phyloP scores from a whole-genome alignment of 495 filamentous ascomycete genomes.

The Penicillium atrosanguineum region DNA sequence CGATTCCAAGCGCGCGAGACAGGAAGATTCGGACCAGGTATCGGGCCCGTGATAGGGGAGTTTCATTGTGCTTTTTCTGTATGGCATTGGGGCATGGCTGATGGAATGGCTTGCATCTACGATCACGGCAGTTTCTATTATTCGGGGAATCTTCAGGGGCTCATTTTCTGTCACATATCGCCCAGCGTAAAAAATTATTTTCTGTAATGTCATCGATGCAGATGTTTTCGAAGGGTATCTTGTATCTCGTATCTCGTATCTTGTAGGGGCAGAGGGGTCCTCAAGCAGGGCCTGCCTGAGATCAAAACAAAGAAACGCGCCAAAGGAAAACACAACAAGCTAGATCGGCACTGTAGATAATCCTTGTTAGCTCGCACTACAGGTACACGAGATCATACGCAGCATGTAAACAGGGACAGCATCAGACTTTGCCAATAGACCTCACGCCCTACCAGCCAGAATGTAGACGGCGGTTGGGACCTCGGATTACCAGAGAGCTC shows the following conservation, averaged over 20 bases:
- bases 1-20: conserved; percentile 38
- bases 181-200: conserved; percentile 1
- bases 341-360: neutral
- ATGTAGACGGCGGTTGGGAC: conserved; percentile 57
- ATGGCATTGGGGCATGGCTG: conserved; percentile 12
- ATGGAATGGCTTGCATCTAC: conserved; percentile 21
- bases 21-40: conserved; percentile 15
- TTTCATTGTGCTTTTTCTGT: conserved; percentile 5
- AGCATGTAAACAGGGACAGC: neutral
- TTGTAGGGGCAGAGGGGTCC: neutral
- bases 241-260: neutral
- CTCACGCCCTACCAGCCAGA: conserved; percentile 69
- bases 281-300: too few species aligned
- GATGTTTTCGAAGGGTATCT: neutral
- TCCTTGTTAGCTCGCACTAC: neutral
- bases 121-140: conserved; percentile 6
- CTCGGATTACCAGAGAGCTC: conserved; percentile 81
- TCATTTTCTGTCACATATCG: conserved; percentile 21
- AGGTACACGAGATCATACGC: neutral
- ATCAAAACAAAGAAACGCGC: too few species aligned
- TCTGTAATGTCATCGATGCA: neutral
- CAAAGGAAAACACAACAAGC: neutral
- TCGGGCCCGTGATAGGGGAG: neutral
- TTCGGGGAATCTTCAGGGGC: conserved; percentile 10
- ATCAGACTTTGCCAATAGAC: conserved; percentile 73